Base-by-base conservation (phyloP, 495 filamentous ascomycete species). In the Lophiotrema nucula region DNA sequence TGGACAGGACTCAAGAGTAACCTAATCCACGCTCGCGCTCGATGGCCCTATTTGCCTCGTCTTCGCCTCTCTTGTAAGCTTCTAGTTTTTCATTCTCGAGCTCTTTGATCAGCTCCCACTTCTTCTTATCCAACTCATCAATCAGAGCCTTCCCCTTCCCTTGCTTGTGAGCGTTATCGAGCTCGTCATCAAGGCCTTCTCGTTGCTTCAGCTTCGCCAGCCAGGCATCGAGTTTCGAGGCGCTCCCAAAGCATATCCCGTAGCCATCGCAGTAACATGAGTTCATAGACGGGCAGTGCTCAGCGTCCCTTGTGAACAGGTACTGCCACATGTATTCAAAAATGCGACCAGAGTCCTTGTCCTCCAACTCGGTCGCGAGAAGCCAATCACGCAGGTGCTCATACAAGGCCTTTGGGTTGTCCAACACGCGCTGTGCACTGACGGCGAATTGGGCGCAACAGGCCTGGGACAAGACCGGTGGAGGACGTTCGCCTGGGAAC, bases 241-340 rank as follows among this genome's bases (percentile, higher is more conserved):
- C 44, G 21, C 45, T 53, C 2, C 62, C 58, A 49, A 62, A 65
- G 39, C 62, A 65, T 4, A 65, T 44, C 3, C 62, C 62, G 35
- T 55, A 65, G 10, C 58, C 58, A 27, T 65, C 57, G 35, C 62
- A 65, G 37, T 65, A 65, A 24, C 62, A 65, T 0, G 45, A 16
- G 22, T 65, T 55, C 38, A 45, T 53, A 4, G 46, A 22, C 1
- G 62, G 62, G 23, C 58, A 61, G 31, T 42, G 16, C 24, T 50
- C 56, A 1, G 49, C 53, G 22, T 59, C 60, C 23, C 61, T 16
- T 3, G 55, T 59, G 43, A 64, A 64, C 1, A 60, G 26, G 15
- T 55, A 60, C 38, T 64, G 61, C 61, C 61, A 64, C 42, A 49
- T 50, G 41, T 64, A 64, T 42, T 64, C 61, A 16, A 56, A 64